Conservation (phyloP, 768 basidiomycete species). For the Russula foetens region DNA sequence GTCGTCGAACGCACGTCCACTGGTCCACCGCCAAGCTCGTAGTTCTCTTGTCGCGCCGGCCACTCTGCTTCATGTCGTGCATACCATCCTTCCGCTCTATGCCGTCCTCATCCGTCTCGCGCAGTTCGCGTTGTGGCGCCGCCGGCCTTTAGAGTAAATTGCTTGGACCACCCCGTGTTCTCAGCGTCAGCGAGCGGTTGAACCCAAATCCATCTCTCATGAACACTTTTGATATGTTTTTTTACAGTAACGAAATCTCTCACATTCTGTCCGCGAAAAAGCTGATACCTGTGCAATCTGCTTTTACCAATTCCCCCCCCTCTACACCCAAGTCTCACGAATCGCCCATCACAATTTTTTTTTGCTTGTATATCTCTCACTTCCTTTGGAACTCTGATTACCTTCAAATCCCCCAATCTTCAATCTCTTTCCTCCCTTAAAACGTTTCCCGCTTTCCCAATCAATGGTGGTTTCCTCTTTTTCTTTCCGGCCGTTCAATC, state of each 20-base stretch:
- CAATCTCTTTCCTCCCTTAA: not conserved
- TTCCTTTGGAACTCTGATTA: not conserved
- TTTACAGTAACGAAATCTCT: too few species aligned
- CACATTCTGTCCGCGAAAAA: not conserved
- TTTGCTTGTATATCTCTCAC: conserved; percentile 18
- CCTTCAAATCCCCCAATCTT: not conserved
- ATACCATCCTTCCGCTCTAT: conserved; percentile 14
- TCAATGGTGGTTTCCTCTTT: too few species aligned
- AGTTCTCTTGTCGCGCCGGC: conserved; percentile 1
- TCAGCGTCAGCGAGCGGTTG: too few species aligned
- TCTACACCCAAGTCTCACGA: not conserved
- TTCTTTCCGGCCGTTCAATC: not conserved
- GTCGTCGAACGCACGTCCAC: not conserved
- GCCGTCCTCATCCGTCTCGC: conserved; percentile 14
- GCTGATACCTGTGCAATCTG: conserved; percentile 10
- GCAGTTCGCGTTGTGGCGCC: conserved; percentile 7
- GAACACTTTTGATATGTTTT: not conserved
- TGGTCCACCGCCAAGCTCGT: not conserved
- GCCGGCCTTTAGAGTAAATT: too few species aligned
- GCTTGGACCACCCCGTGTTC: not conserved
- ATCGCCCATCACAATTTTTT: conserved; percentile 13
- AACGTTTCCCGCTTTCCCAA: too few species aligned
- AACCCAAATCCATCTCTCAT: too few species aligned
- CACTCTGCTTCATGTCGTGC: conserved; percentile 10
- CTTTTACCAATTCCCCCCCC: not conserved